Conservation (phyloP, 2,329 filamentous ascomycete species). For the Exophiala dermatitidis region DNA sequence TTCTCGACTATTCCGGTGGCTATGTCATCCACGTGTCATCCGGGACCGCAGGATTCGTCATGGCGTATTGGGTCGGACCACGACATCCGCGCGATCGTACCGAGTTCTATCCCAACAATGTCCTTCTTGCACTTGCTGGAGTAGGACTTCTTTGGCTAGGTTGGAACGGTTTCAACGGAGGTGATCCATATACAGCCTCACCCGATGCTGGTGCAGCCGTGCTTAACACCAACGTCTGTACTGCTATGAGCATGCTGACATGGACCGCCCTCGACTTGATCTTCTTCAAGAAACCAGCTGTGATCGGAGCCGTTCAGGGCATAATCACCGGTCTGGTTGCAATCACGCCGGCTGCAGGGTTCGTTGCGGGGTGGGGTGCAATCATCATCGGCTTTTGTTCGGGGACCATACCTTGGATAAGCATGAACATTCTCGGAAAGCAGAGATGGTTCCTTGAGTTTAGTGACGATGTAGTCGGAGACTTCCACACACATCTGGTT, state of each 20-base stretch:
- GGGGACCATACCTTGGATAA: constrained; percentile 43
- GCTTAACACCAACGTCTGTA: constrained; percentile 46
- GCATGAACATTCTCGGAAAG: constrained; percentile 45
- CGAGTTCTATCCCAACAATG: constrained; percentile 44
- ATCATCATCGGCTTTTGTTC: constrained; percentile 43
- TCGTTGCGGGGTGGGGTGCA: constrained; percentile 47
- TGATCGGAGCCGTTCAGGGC: constrained; percentile 46
- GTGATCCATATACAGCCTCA: constrained; percentile 46
- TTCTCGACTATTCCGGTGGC: constrained; percentile 48
- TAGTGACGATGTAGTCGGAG: constrained; percentile 49
- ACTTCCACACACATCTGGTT: constrained; percentile 45
- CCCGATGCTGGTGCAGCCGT: constrained; percentile 47
- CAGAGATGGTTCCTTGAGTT: constrained; percentile 52
- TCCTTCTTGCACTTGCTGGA: constrained; percentile 41
- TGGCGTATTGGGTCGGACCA: constrained; percentile 44
- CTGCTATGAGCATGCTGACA: constrained; percentile 42
- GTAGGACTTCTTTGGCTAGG: constrained; percentile 48
- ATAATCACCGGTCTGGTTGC: constrained; percentile 49
- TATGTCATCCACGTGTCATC: constrained; percentile 50
- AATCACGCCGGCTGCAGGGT: constrained; percentile 47
- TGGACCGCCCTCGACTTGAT: constrained; percentile 44
- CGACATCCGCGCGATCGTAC: constrained; percentile 41
- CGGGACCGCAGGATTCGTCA: constrained; percentile 46
- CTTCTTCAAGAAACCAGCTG: constrained; percentile 45
- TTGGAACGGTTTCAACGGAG: constrained; percentile 50